phyloP scores from a whole-genome alignment of 345 rosid genomes.

The Laguncularia racemosa region DNA sequence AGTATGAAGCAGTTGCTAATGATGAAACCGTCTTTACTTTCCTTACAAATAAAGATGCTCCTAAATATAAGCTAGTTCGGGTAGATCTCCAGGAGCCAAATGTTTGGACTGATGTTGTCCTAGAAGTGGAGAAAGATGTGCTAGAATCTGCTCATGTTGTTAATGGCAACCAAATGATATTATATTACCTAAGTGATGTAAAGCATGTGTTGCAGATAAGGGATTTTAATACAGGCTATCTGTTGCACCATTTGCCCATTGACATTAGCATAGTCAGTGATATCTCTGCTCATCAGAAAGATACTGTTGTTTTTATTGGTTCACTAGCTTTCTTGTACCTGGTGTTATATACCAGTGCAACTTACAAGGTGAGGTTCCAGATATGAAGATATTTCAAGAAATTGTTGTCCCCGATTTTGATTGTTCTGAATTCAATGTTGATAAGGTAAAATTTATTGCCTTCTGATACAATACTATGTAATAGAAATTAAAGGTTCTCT shows the following conservation, averaged over 20 bases:
- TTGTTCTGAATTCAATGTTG: conserved; percentile 54
- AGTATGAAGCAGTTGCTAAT: conserved; percentile 53
- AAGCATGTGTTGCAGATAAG: conserved; percentile 73
- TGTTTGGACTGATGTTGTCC: conserved; percentile 64
- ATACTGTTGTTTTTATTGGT: conserved; percentile 47
- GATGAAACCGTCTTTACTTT: conserved; percentile 71
- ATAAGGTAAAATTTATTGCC: conserved; percentile 50
- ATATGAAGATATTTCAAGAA: conserved; percentile 72
- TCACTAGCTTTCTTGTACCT: conserved; percentile 84
- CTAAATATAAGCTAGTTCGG: conserved; percentile 69
- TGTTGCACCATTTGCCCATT: conserved; percentile 66
- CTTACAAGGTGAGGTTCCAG: conserved; percentile 42
- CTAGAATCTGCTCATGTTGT: conserved; percentile 61
- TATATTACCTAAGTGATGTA: conserved; percentile 84
- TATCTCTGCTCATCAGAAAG: conserved; percentile 59
- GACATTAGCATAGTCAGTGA: conserved; percentile 69
- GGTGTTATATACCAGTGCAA: conserved; percentile 75
- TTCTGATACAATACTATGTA: background rate
- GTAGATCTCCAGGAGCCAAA: conserved; percentile 74
- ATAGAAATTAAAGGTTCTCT: background rate
- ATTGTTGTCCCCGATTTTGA: conserved; percentile 67
- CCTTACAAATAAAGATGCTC: conserved; percentile 74
- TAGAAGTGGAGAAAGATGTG: conserved; percentile 77
- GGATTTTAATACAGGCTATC: conserved; percentile 64
- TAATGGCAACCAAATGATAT: conserved; percentile 56